Percentiles rank a stretch among this genome's conserved stretches.
phyloP scores from a whole-genome alignment of 1,284 basidiomycete species.

The Gymnopus androsaceus region DNA sequence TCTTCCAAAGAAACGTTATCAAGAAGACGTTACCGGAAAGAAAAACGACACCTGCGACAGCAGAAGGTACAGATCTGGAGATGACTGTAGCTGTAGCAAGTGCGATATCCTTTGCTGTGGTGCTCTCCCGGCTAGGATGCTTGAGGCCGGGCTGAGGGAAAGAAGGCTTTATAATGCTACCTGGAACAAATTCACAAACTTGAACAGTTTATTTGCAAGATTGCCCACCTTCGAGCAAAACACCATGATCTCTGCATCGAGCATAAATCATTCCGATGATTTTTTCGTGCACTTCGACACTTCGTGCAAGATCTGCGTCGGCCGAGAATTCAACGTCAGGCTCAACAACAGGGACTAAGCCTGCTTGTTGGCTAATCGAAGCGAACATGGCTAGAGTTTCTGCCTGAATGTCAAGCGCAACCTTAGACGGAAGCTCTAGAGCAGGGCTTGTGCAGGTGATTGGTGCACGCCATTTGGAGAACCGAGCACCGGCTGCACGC shows the following conservation, averaged over 20 bases:
- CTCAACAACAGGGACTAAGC: constrained; percentile 54
- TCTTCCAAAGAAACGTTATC: background rate
- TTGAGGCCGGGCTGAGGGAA: constrained; percentile 53
- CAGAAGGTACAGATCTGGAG: constrained; percentile 45
- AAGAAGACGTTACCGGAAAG: constrained; percentile 40
- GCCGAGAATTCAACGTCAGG: constrained; percentile 54
- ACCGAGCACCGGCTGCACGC: constrained; percentile 45
- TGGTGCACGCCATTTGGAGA: constrained; percentile 54
- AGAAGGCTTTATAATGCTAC: constrained; percentile 52
- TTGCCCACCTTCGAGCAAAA: constrained; percentile 48
- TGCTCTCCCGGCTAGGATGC: constrained; percentile 37
- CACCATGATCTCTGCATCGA: constrained; percentile 45
- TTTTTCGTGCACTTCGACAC: constrained; percentile 49
- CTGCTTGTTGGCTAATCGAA: constrained; percentile 49
- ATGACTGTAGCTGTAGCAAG: constrained; percentile 49
- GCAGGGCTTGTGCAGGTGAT: constrained; percentile 44
- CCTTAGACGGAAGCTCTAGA: constrained; percentile 37
- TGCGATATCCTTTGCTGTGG: constrained; percentile 45
- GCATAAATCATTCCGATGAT: constrained; percentile 47
- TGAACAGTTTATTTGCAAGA: background rate
- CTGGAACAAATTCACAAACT: constrained; percentile 26
- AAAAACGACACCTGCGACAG: constrained; percentile 52
- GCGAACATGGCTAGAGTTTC: constrained; percentile 48
- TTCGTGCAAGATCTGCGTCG: constrained; percentile 47
- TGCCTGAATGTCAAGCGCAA: constrained; percentile 45